Evolutionary conservation across 345 rosid species (phyloP).

Genomic region (Gossypium thurberi): DNA sequence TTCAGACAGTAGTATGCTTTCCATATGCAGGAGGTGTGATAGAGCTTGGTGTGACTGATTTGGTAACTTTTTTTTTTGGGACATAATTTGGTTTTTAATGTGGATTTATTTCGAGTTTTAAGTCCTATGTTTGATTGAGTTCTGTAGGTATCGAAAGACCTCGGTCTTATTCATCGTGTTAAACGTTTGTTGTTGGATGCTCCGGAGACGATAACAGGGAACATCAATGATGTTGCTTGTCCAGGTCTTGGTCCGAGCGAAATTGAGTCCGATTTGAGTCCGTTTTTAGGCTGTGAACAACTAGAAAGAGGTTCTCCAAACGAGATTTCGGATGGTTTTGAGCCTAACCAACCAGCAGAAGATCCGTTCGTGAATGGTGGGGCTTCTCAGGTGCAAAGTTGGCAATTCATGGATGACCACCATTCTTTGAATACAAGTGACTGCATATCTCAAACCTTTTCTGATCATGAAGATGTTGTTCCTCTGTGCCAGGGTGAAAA

Average conservation of each 20-base stretch:
- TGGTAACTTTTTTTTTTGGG: slow-evolving; percentile 33
- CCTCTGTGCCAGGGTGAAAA: slow-evolving; percentile 30
- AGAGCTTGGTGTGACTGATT: slow-evolving; percentile 79
- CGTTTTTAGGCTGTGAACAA: slow-evolving; percentile 33
- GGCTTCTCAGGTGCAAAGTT: slow-evolving; percentile 66
- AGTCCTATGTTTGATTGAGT: slow-evolving; percentile 5
- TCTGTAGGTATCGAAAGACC: slow-evolving; percentile 70
- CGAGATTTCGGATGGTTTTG: slow-evolving; percentile 35
- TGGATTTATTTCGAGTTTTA: not conserved
- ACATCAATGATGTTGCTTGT: slow-evolving; percentile 20
- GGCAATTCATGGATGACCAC: slow-evolving; percentile 61
- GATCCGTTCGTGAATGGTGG: slow-evolving; percentile 51
- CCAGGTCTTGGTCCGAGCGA: slow-evolving; percentile 26
- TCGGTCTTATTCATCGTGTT: slow-evolving; percentile 45
- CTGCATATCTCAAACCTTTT: slow-evolving; percentile 58
- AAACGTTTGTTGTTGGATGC: slow-evolving; percentile 52
- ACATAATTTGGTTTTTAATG: not conserved
- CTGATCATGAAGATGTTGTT: slow-evolving; percentile 34
- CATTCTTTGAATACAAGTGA: slow-evolving; percentile 66
- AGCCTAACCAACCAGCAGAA: slow-evolving; percentile 36
- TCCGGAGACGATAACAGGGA: slow-evolving; percentile 22
- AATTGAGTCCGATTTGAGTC: slow-evolving; percentile 28
- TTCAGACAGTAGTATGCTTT: slow-evolving; percentile 85
- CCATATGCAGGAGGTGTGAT: slow-evolving; percentile 69
- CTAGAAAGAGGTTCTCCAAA: slow-evolving; percentile 41